Conservation (phyloP, 2,329 filamentous ascomycete species). For the Verticillium alfalfae region DNA sequence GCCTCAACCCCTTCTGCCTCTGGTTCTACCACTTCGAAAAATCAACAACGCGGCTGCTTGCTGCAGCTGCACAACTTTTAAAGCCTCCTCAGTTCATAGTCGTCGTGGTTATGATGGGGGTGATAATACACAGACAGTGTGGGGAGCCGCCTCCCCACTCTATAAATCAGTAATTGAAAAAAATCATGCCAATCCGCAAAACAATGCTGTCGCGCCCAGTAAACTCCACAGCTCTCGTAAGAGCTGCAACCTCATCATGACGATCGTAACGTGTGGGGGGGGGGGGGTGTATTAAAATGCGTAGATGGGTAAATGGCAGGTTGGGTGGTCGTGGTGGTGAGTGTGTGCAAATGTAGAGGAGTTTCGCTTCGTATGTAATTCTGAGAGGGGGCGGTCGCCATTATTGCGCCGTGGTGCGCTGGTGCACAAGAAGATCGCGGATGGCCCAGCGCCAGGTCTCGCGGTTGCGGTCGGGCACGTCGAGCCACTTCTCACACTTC, state of each 20-base stretch:
- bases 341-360: not conserved
- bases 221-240: not conserved
- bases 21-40: not conserved
- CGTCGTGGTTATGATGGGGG: not conserved
- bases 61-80: not conserved
- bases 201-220: not conserved
- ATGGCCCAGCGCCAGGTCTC: constrained; percentile 75
- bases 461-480: constrained; percentile 47
- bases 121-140: not conserved
- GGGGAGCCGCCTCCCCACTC: not conserved
- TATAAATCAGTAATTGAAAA: not conserved
- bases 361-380: not conserved
- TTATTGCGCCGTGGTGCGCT: constrained; percentile 11
- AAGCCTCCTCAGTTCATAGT: not conserved
- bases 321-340: not conserved
- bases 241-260: not conserved
- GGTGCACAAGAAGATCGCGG: constrained; percentile 49
- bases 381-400: too few species aligned
- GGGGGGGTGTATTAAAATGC: constrained; percentile 3
- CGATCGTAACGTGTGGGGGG: not conserved
- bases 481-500: constrained; percentile 83
- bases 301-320: not conserved
- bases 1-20: not conserved
- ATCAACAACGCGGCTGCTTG: not conserved
- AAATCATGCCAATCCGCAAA: not conserved